Evolutionary conservation across 2,329 filamentous ascomycete species (phyloP).

Genomic region (Epichloe glyceriae): DNA sequence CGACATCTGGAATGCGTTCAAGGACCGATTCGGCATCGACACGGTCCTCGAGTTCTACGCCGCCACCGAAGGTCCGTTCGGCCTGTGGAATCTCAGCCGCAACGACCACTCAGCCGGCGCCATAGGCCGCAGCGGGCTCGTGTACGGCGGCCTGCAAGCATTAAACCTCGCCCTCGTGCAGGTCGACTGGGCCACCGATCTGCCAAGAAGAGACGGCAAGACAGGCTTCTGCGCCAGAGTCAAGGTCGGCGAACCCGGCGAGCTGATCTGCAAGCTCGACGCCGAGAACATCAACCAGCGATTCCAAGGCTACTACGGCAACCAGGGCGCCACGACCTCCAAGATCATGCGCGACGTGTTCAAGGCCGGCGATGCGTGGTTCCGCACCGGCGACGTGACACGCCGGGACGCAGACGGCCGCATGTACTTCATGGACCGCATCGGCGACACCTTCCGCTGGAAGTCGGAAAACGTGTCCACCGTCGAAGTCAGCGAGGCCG

Average conservation of each 20-base stretch:
- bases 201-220: slow-evolving; percentile 51
- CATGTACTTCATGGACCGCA: slow-evolving; percentile 69
- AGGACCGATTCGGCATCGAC: slow-evolving; percentile 64
- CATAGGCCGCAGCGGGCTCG: slow-evolving; percentile 56
- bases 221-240: slow-evolving; percentile 56
- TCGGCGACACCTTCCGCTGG: slow-evolving; percentile 69
- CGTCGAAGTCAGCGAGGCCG: slow-evolving; percentile 63
- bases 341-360: slow-evolving; percentile 69
- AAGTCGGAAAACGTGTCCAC: slow-evolving; percentile 78
- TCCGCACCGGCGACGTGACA: slow-evolving; percentile 72
- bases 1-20: slow-evolving; percentile 76
- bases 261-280: slow-evolving; percentile 62
- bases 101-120: slow-evolving; percentile 67
- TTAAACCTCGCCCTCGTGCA: slow-evolving; percentile 45
- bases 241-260: slow-evolving; percentile 51
- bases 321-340: slow-evolving; percentile 52
- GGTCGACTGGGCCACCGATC: slow-evolving; percentile 58
- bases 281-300: slow-evolving; percentile 45
- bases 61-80: slow-evolving; percentile 58
- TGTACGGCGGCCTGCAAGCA: slow-evolving; percentile 44
- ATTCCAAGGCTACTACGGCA: slow-evolving; percentile 76
- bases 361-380: slow-evolving; percentile 65
- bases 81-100: slow-evolving; percentile 57
- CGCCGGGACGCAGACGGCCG: slow-evolving; percentile 57
- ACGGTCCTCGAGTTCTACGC: slow-evolving; percentile 72